Evolutionary conservation across 2,329 filamentous ascomycete genomes (phyloP).

Genomic region (Aquanectria penicillioides): DNA sequence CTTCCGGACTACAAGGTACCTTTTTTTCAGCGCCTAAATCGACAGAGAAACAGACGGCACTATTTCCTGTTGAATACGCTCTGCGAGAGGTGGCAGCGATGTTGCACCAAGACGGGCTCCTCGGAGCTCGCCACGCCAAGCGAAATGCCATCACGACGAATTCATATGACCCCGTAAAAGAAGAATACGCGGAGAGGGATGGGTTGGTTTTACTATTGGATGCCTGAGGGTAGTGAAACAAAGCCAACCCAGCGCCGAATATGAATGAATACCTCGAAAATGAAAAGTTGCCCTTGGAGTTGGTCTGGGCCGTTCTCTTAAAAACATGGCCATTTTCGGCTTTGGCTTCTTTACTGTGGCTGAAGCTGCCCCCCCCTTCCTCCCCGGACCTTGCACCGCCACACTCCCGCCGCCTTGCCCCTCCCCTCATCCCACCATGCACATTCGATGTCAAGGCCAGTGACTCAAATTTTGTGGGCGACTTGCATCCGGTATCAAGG

Average conservation of each 20-base stretch:
- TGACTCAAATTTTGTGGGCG: slow-evolving; percentile 41
- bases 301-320: no score
- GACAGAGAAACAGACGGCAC: slow-evolving; percentile 33
- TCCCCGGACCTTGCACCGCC: slow-evolving; percentile 26
- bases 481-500: slow-evolving; percentile 28
- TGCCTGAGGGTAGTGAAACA: no score
- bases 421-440: slow-evolving; percentile 36
- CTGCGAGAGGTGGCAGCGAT: slow-evolving; percentile 28
- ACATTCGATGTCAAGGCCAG: slow-evolving; percentile 20
- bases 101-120: slow-evolving; percentile 30
- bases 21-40: slow-evolving; percentile 27
- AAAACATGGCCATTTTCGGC: no score
- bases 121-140: slow-evolving; percentile 30
- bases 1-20: slow-evolving; percentile 10
- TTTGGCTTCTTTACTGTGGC: slow-evolving; percentile 24
- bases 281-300: no score
- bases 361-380: slow-evolving; percentile 24
- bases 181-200: no score
- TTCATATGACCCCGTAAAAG: neutral
- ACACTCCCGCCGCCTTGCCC: slow-evolving; percentile 14
- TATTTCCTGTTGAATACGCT: slow-evolving; percentile 31
- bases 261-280: no score
- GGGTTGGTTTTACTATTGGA: no score
- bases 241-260: no score
- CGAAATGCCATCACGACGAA: slow-evolving; percentile 36